These are phyloP conservation scores for Pseudoturritis turrita DNA, from an alignment of 345 rosid species.

Conservation along the genomic window DNA sequence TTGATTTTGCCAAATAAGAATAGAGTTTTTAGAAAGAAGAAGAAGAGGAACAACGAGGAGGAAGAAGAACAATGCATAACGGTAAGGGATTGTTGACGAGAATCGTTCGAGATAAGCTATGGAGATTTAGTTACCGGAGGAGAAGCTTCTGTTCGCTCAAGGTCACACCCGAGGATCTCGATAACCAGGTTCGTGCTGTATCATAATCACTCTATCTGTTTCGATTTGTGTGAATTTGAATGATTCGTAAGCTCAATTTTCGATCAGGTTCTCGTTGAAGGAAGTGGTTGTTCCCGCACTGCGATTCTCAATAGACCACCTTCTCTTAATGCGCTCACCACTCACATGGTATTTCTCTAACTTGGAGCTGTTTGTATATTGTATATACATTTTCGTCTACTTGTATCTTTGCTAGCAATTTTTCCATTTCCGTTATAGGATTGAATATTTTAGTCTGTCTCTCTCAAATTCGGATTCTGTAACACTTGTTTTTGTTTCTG, in stretches of 20 bases:
- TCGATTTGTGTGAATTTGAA: neutral
- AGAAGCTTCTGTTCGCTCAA: constrained; percentile 38
- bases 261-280: constrained; percentile 68
- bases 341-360: constrained; percentile 48
- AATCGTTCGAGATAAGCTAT: constrained; percentile 24
- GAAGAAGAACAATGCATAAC: constrained; percentile 31
- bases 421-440: neutral
- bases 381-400: neutral
- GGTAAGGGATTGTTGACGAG: constrained; percentile 28
- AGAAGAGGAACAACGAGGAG: neutral
- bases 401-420: too few species aligned
- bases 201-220: neutral
- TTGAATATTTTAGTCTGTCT: neutral
- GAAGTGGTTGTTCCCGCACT: constrained; percentile 57
- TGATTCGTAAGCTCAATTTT: neutral
- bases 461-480: neutral
- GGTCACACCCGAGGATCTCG: constrained; percentile 41
- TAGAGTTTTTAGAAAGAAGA: neutral
- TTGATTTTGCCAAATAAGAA: constrained; percentile 21
- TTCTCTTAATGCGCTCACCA: constrained; percentile 75
- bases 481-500: neutral
- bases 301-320: constrained; percentile 87
- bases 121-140: constrained; percentile 19
- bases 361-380: neutral
- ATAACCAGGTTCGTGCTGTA: constrained; percentile 41